Conservation (phyloP, 108 stramenopile genomes). For the Schizochytrium sp. region DNA sequence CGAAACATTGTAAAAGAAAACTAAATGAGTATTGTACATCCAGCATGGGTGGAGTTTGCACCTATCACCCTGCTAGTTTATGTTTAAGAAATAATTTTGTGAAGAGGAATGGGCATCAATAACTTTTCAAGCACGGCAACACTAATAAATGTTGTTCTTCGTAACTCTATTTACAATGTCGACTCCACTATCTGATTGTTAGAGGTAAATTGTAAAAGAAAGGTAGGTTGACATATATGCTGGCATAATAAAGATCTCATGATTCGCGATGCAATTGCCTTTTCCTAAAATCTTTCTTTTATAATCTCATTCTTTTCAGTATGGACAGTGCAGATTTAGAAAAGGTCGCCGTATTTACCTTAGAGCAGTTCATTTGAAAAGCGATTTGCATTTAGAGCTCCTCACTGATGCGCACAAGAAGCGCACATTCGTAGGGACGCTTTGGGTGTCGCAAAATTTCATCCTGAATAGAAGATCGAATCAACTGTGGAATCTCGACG, state of each 20-base stretch:
- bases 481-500: not conserved
- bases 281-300: not conserved
- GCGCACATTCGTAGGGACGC: not conserved
- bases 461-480: not conserved
- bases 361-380: not conserved
- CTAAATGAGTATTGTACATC: no score
- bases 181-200: not conserved
- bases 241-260: not conserved
- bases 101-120: no score
- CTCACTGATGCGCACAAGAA: not conserved
- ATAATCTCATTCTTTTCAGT: not conserved
- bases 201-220: not conserved
- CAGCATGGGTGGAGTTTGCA: no score
- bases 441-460: not conserved
- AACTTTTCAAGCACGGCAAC: no score
- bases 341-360: not conserved
- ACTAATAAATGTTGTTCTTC: no score
- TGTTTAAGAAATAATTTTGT: no score
- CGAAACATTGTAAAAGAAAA: not conserved
- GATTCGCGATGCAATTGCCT: not conserved
- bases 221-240: not conserved
- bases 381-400: not conserved
- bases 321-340: not conserved
- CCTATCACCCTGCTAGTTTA: no score
- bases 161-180: no score